Percentiles rank a stretch among this genome's conserved stretches.
Conservation (phyloP, 192 early-diverging fungal species). For the Linnemannia exigua region DNA sequence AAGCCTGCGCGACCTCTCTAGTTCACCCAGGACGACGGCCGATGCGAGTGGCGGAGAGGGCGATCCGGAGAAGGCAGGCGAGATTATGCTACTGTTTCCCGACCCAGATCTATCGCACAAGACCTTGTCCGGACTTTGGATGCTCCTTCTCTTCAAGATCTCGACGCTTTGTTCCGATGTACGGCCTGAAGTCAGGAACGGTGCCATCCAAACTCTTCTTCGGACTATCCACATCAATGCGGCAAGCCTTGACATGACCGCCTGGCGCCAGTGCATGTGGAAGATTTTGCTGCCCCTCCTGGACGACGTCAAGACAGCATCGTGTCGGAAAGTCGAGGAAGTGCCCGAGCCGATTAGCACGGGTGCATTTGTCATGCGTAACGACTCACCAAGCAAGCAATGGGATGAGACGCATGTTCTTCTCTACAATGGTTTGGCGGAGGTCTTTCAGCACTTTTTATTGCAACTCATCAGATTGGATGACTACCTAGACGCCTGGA, state of each 20-base stretch:
- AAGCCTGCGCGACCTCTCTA: conserved; percentile 66
- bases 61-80: conserved; percentile 20
- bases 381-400: conserved; percentile 73
- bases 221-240: conserved; percentile 95
- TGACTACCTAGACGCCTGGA: conserved; percentile 79
- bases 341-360: conserved; percentile 41
- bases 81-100: conserved; percentile 56
- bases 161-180: conserved; percentile 86
- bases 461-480: conserved; percentile 69
- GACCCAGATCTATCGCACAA: conserved; percentile 48
- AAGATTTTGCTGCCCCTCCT: conserved; percentile 88
- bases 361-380: conserved; percentile 44
- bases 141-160: conserved; percentile 88
- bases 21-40: conserved; percentile 38
- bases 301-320: conserved; percentile 72
- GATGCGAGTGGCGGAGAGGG: not conserved
- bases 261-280: conserved; percentile 92
- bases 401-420: conserved; percentile 94
- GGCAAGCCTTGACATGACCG: conserved; percentile 70
- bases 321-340: conserved; percentile 61
- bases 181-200: conserved; percentile 93
- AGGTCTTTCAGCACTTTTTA: conserved; percentile 77
- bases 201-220: conserved; percentile 95
- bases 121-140: conserved; percentile 84
- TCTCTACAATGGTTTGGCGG: conserved; percentile 78